A percentile compares a stretch with the other conserved stretches of the same genome.
Evolutionary conservation across 1,284 basidiomycete species (phyloP).

Genomic region (Puccinia triticina): DNA sequence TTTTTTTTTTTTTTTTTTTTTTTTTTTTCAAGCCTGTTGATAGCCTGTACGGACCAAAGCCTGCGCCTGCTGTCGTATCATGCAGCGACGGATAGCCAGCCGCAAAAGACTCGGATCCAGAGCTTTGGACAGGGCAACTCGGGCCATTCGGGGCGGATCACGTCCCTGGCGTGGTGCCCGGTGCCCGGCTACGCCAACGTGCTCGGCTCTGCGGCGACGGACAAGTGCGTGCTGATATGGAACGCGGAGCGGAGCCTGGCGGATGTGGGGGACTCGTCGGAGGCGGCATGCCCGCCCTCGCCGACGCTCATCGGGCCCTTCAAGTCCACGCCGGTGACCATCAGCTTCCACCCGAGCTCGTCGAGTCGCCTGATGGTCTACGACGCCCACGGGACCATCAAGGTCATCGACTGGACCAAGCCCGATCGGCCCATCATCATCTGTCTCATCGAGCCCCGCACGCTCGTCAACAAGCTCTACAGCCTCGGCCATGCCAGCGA

Average conservation of each 20-base stretch:
- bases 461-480: constrained; percentile 36
- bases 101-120: not conserved
- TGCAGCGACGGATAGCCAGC: not conserved
- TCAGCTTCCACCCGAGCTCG: constrained; percentile 46
- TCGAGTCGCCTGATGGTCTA: constrained; percentile 45
- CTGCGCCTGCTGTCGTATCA: constrained; percentile 26
- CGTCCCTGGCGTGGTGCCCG: constrained; percentile 44
- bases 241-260: constrained; percentile 8
- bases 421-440: constrained; percentile 39
- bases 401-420: constrained; percentile 50
- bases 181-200: constrained; percentile 44
- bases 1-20: no score
- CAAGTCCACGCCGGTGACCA: constrained; percentile 29
- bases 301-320: constrained; percentile 44
- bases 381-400: constrained; percentile 43
- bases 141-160: constrained; percentile 43
- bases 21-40: constrained; percentile 27
- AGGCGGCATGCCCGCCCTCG: not conserved
- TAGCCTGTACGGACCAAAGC: constrained; percentile 42
- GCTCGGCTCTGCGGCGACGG: constrained; percentile 34
- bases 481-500: not conserved
- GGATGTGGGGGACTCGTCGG: not conserved
- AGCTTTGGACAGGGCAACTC: constrained; percentile 39
- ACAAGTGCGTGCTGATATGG: constrained; percentile 46
- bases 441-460: constrained; percentile 41